Evolutionary conservation across 768 basidiomycete genomes (phyloP), one percentile per base, ranked within the genome.

Genomic region (Amanita phalloides): DNA sequence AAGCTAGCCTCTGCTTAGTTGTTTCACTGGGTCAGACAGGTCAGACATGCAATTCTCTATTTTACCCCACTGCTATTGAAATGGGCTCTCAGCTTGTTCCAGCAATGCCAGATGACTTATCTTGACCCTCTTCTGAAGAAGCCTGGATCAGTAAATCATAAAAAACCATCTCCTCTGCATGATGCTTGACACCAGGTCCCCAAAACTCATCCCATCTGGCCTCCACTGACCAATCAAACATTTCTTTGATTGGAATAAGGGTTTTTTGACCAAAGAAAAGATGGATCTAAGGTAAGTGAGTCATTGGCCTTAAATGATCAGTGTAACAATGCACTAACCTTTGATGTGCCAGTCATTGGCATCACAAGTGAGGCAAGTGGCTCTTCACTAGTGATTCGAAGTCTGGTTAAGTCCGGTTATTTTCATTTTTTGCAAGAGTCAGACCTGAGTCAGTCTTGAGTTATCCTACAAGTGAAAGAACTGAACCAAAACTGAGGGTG

Each of bases 271-370:
- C 14, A n/a, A 41, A 41, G 39, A 41, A 41, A 41, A 41, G 39
- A n/a, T n/a, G 14, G 39, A 41, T 41, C 39, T 41, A 21, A 41
- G 39, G n/a, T 5, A 14, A 6, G 41, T 43, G 11, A 20, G 41
- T 43, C 21, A 20, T 43, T 43, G 41, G 10, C 3, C 36, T 37
- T 37, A 11, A 5, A 5, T 37, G 36, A 37, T 37, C 5, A 37
- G 36, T 37, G 32, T 6, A 11, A 6, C 6, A 33, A 33, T 5
- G 11, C n/a, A 37, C 65, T 63, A 66, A 48, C 65, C 63, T 0
- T 7, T n/a, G 3, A 58, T 56, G 2, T 32, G 37, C n/a, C 64
- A 25, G 5, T 54, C 52, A 35, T 63, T 64, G 1, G 57, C 58
- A 1, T 44, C 43, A 62, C 64, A 65, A 1, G 53, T 59, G 21